Evolutionary conservation across 495 filamentous ascomycete species (phyloP).

Genomic region (Bacidia gigantensis): DNA sequence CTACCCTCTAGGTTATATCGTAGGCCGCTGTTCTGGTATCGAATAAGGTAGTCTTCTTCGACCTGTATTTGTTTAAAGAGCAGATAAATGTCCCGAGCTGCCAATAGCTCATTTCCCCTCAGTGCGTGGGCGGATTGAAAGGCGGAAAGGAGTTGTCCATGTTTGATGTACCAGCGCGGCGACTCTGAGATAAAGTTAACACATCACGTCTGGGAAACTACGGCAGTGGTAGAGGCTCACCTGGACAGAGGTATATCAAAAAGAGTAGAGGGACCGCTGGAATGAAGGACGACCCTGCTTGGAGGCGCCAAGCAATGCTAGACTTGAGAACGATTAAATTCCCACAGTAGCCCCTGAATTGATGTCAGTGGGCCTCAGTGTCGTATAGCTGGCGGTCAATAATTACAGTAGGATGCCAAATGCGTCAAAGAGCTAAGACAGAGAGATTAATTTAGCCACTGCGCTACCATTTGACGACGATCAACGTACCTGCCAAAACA

Average conservation of each 20-base stretch:
- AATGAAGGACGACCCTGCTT: conserved; percentile 13
- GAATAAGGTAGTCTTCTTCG: conserved; percentile 15
- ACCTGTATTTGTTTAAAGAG: conserved; percentile 37
- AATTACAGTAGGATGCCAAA: conserved; percentile 27
- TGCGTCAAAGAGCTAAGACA: conserved; percentile 23
- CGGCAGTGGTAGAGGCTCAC: conserved; percentile 6
- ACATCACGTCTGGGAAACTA: not conserved
- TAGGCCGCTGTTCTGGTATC: not conserved
- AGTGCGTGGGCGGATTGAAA: conserved; percentile 38
- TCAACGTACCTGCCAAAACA: conserved; percentile 7
- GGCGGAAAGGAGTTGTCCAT: conserved; percentile 40
- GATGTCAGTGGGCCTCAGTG: conserved; percentile 12
- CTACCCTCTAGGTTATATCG: not conserved
- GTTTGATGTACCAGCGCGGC: conserved; percentile 39
- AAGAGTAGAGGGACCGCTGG: conserved; percentile 17
- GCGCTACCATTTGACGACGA: conserved; percentile 6
- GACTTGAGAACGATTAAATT: conserved; percentile 19
- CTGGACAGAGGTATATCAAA: conserved; percentile 22
- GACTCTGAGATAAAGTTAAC: conserved; percentile 35
- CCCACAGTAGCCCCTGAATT: conserved; percentile 15
- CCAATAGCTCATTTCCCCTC: conserved; percentile 42
- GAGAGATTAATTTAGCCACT: not conserved
- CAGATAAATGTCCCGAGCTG: conserved; percentile 52
- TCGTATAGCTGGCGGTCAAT: not conserved
- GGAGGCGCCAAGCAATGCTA: conserved; percentile 18